Conservation (phyloP, 306 rosid species). For the Sindora glabra region DNA sequence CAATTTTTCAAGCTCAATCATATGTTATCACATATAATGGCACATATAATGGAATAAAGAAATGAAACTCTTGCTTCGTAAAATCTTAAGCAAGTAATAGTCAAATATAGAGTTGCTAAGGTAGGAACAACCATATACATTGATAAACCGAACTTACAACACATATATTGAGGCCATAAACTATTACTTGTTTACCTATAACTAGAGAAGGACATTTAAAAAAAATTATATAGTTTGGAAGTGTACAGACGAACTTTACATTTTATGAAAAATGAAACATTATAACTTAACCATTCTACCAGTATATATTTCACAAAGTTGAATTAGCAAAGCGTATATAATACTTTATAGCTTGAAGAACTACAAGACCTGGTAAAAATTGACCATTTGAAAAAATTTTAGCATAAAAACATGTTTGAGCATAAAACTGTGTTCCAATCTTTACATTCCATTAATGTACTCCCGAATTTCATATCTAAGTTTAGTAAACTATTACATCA, state of each 20-base stretch:
- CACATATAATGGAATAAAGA: too few species aligned
- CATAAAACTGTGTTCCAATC: not conserved
- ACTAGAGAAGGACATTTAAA: too few species aligned
- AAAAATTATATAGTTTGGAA: too few species aligned
- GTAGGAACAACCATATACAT: not conserved
- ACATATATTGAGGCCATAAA: not conserved
- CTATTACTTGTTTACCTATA: too few species aligned
- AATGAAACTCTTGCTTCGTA: slow-evolving; percentile 1
- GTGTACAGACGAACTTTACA: not conserved
- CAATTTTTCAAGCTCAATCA: not conserved
- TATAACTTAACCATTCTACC: not conserved
- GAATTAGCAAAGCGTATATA: too few species aligned
- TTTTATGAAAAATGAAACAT: not conserved
- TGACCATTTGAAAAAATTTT: not conserved
- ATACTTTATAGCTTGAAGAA: not conserved
- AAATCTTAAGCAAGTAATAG: not conserved
- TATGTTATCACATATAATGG: not conserved
- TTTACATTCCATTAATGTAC: too few species aligned
- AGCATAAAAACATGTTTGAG: not conserved
- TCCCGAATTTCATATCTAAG: too few species aligned
- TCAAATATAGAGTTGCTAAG: not conserved
- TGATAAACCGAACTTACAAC: not conserved
- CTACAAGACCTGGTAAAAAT: too few species aligned
- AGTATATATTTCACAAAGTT: not conserved
- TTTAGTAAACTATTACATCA: too few species aligned